Evolutionary conservation across 129 eudicot genomes (phyloP).

Genomic region (Arctium minus): DNA sequence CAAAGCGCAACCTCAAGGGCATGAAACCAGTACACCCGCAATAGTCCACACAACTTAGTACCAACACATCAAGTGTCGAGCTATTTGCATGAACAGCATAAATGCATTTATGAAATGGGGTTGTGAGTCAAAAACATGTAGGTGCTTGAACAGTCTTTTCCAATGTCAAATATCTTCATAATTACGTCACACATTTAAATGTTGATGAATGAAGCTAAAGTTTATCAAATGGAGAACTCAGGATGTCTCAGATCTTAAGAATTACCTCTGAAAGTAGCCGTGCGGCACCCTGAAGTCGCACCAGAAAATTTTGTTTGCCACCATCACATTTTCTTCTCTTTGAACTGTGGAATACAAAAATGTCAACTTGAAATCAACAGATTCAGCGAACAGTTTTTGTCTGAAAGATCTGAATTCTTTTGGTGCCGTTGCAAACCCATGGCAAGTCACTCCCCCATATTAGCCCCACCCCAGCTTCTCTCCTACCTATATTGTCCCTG

Average conservation of each 20-base stretch:
- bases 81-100: neutral
- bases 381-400: neutral
- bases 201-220: neutral
- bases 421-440: neutral
- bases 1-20: neutral
- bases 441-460: neutral
- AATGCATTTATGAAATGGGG: neutral
- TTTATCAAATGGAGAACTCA: neutral
- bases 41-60: neutral
- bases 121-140: neutral
- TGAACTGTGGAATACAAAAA: slow-evolving; percentile 36
- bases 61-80: neutral
- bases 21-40: neutral
- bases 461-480: neutral
- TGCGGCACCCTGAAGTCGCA: slow-evolving; percentile 66
- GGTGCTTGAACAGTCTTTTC: neutral
- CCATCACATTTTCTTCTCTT: slow-evolving; percentile 59
- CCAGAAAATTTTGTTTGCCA: slow-evolving; percentile 56
- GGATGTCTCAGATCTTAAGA: neutral
- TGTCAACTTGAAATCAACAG: neutral
- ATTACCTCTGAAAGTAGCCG: slow-evolving; percentile 72
- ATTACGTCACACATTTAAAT: neutral
- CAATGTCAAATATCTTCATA: neutral
- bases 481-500: neutral
- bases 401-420: neutral